Evolutionary conservation across 306 rosid genomes (phyloP).

Genomic region (Vigna radiata): DNA sequence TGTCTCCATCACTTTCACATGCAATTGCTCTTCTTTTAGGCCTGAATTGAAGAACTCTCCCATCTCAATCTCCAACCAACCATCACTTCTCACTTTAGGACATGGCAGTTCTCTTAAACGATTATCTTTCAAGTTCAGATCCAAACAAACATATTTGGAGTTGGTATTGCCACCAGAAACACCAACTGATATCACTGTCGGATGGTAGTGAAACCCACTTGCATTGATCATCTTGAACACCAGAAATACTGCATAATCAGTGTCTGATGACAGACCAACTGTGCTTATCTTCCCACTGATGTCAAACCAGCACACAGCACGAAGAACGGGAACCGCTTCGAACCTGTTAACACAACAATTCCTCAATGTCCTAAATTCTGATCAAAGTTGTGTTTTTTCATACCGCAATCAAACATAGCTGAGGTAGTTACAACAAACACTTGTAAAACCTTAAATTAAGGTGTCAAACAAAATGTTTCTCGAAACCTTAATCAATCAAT

Average conservation of each 20-base stretch:
- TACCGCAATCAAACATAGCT: neutral
- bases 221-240: conserved; percentile 55
- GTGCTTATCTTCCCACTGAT: conserved; percentile 58
- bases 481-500: neutral
- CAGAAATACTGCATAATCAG: conserved; percentile 58
- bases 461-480: neutral
- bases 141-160: conserved; percentile 37
- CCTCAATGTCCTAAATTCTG: no score
- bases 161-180: conserved; percentile 25
- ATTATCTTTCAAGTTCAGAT: neutral
- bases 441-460: neutral
- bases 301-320: conserved; percentile 60
- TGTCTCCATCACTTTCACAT: conserved; percentile 51
- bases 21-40: conserved; percentile 49
- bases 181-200: conserved; percentile 46
- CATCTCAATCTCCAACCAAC: conserved; percentile 69
- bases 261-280: conserved; percentile 52
- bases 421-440: neutral
- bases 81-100: conserved; percentile 57
- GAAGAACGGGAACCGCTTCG: conserved; percentile 54
- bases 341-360: conserved; percentile 45
- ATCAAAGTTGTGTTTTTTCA: no score
- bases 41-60: conserved; percentile 64
- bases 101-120: neutral
- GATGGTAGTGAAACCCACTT: conserved; percentile 50